Conservation (phyloP, 192 early-diverging fungal species). For the Chytriomyces sp. region DNA sequence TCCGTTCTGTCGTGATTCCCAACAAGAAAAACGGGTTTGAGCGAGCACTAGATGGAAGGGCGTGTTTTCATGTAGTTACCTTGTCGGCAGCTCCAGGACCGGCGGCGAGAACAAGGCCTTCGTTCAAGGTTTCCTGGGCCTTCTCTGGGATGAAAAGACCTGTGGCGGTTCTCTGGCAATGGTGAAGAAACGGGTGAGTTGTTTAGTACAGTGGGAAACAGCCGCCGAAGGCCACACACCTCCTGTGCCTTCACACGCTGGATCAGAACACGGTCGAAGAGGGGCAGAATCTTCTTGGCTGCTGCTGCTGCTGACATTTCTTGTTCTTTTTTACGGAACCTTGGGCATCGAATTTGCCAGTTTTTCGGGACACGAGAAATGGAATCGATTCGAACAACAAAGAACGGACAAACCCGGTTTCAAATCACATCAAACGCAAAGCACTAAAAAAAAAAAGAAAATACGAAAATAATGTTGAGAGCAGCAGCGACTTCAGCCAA, state of each 20-base stretch:
- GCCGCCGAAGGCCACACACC: conserved; percentile 48
- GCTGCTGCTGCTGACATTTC: conserved; percentile 30
- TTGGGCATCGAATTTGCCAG: too few species aligned
- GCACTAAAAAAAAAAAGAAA: background rate
- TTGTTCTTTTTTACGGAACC: background rate
- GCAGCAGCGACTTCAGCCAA: too few species aligned
- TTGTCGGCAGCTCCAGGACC: conserved; percentile 90
- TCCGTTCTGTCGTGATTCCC: conserved; percentile 67
- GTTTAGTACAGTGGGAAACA: background rate
- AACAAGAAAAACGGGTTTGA: conserved; percentile 22
- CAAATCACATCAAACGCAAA: background rate
- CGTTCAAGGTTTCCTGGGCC: conserved; percentile 96
- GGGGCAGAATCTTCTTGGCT: conserved; percentile 89
- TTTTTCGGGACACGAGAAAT: too few species aligned
- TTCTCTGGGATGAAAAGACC: conserved; percentile 99
- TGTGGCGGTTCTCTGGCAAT: conserved; percentile 82
- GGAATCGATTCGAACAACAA: too few species aligned
- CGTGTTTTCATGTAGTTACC: conserved; percentile 24
- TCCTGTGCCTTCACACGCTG: conserved; percentile 94
- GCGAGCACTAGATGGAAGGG: background rate
- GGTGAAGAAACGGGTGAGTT: background rate
- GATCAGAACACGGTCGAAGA: conserved; percentile 97
- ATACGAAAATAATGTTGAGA: background rate
- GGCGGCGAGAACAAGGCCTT: conserved; percentile 91
- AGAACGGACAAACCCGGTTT: background rate